Conservation (phyloP, 2,329 filamentous ascomycete species). For the Zymoseptoria crescenta region DNA sequence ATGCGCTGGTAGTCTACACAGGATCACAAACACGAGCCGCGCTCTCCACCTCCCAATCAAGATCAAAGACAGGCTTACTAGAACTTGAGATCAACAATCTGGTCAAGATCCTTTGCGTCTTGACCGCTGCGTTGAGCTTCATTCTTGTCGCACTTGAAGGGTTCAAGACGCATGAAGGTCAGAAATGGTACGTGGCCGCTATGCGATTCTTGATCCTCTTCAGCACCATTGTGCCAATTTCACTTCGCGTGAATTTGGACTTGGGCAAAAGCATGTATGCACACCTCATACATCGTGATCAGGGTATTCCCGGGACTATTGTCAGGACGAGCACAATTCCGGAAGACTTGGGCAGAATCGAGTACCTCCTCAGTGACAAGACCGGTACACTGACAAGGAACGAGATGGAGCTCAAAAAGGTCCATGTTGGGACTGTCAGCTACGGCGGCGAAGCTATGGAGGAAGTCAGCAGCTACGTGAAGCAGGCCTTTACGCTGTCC, state of each 20-base stretch:
- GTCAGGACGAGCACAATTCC: slow-evolving; percentile 96
- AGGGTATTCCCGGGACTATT: slow-evolving; percentile 82
- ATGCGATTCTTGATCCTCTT: slow-evolving; percentile 97
- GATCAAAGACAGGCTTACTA: slow-evolving; percentile 86
- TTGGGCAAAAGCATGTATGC: slow-evolving; percentile 96
- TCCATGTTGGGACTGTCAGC: slow-evolving; percentile 94
- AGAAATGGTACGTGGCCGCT: slow-evolving; percentile 87
- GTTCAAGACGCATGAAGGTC: slow-evolving; percentile 55
- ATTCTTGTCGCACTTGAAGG: slow-evolving; percentile 82
- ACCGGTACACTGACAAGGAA: slow-evolving; percentile 98
- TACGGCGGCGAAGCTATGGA: slow-evolving; percentile 99
- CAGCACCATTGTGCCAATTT: slow-evolving; percentile 98
- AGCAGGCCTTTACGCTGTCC: slow-evolving; percentile 63
- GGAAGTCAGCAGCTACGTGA: slow-evolving; percentile 79
- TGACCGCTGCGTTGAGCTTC: slow-evolving; percentile 80
- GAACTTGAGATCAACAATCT: slow-evolving; percentile 96
- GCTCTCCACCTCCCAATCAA: slow-evolving; percentile 80
- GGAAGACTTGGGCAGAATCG: slow-evolving; percentile 88
- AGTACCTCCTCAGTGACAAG: slow-evolving; percentile 94
- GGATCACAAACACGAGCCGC: slow-evolving; percentile 90
- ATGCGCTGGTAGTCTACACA: slow-evolving; percentile 89
- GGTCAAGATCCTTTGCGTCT: slow-evolving; percentile 87
- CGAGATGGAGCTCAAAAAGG: slow-evolving; percentile 79
- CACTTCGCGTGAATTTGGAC: slow-evolving; percentile 89
- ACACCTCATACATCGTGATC: slow-evolving; percentile 86